Percentiles rank a stretch among this genome's conserved stretches.
phyloP scores from a whole-genome alignment of 257 asterid genomes.

The Ballota nigra region DNA sequence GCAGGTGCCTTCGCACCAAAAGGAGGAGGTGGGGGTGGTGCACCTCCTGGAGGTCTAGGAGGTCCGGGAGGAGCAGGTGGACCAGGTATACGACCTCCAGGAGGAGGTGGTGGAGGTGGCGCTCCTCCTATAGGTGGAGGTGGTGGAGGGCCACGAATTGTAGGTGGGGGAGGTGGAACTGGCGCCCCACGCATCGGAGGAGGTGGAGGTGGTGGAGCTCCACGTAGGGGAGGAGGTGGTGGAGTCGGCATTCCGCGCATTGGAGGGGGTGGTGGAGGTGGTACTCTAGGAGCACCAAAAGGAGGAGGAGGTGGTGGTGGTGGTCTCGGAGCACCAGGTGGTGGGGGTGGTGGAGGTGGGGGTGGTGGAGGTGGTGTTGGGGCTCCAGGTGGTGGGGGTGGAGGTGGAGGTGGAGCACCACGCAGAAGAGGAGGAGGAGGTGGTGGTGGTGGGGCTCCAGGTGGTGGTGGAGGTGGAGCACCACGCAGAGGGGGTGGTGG shows the following conservation, averaged over 20 bases:
- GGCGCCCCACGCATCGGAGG: conserved; percentile 37
- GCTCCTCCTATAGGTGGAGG: conserved; percentile 43
- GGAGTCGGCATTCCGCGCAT: conserved; percentile 37
- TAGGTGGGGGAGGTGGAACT: conserved; percentile 55
- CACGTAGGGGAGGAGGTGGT: conserved; percentile 45
- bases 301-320: conserved; percentile 29
- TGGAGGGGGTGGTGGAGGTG: conserved; percentile 10
- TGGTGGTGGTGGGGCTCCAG: conserved; percentile 15
- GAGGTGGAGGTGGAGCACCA: conserved; percentile 18
- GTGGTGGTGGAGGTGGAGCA: conserved; percentile 32
- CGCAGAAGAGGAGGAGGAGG: conserved; percentile 30
- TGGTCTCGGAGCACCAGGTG: conserved; percentile 21
- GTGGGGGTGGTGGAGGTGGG: conserved; percentile 34
- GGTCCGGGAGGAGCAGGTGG: conserved; percentile 61
- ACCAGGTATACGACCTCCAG: conserved; percentile 44
- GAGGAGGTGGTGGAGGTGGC: conserved; percentile 60
- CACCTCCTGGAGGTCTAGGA: conserved; percentile 48
- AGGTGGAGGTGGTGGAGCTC: conserved; percentile 48
- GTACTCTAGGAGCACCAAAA: conserved; percentile 19
- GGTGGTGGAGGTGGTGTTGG: conserved; percentile 28
- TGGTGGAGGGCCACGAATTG: conserved; percentile 35
- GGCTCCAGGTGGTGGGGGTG: conserved; percentile 31
- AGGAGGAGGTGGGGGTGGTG: conserved; percentile 70
- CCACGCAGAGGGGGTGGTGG: conserved; percentile 21
- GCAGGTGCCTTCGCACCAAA: conserved; percentile 72